Conservation (phyloP, 2,329 filamentous ascomycete genomes). For the Sclerotinia minor region DNA sequence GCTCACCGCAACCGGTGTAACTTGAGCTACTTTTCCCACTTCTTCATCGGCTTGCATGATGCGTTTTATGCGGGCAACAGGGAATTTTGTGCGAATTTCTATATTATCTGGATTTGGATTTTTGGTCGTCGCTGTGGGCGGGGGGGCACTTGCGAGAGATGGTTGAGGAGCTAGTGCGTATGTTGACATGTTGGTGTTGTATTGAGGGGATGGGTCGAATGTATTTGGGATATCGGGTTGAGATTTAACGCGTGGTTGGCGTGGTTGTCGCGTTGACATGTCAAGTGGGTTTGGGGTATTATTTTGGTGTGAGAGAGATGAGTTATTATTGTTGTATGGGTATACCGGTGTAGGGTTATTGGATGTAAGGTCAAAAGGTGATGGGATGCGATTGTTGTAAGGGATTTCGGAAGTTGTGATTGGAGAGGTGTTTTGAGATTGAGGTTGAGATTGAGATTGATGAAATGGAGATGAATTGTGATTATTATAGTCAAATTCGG, state of each 20-base stretch:
- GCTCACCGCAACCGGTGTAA: conserved; percentile 90
- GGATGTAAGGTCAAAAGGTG: conserved; percentile 3
- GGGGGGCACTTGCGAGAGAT: conserved; percentile 23
- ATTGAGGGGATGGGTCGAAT: not conserved
- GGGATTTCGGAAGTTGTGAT: not conserved
- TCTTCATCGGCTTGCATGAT: conserved; percentile 99
- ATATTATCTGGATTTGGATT: conserved; percentile 49
- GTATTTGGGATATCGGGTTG: not conserved
- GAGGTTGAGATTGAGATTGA: not conserved
- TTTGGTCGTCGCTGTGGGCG: conserved; percentile 49
- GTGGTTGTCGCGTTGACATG: conserved; percentile 19
- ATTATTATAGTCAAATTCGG: conserved; percentile 16
- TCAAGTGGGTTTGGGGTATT: not conserved
- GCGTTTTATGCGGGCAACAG: conserved; percentile 94
- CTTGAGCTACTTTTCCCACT: conserved; percentile 96
- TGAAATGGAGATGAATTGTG: conserved; percentile 8
- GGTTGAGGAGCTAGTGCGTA: not conserved
- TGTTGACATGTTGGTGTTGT: not conserved
- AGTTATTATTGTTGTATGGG: conserved; percentile 24
- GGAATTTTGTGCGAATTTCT: conserved; percentile 90
- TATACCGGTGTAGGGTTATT: conserved; percentile 15
- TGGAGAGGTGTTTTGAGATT: not conserved
- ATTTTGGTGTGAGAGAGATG: conserved; percentile 18
- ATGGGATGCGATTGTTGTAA: conserved; percentile 5
- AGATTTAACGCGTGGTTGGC: conserved; percentile 1